Base-by-base conservation (phyloP, 495 filamentous ascomycete genomes). In the Collariella sp. region DNA sequence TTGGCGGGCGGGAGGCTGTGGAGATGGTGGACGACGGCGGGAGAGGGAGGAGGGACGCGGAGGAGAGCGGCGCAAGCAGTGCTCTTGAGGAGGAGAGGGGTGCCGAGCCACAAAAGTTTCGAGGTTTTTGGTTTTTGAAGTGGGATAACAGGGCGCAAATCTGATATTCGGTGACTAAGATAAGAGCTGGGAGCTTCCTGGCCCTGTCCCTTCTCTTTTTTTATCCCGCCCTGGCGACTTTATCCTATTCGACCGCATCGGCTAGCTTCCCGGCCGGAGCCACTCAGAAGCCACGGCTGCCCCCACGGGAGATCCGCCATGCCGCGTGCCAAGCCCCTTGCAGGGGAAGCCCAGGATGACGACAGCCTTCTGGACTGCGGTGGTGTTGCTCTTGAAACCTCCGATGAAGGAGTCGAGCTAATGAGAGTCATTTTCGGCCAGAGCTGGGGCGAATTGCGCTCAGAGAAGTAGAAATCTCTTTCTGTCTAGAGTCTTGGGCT, bases 1-100 rank as follows among this genome's bases (percentile, higher is more conserved):
- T 70, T 61, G 64, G 54, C 53, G 53, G 54, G 59, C 57, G 44
- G 53, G 41, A 35, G 38, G 31, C 45, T 26, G 38, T 18, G 50
- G 31, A 18, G 34, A 48, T 9, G 50, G 40, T 24, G 29, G 50
- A 24, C 19, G 40, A 19, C 29, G 38, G 23, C 35, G 34, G 11
- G 36, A 31, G 44, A 56, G 47, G 12, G 34, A 38, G 31, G 15
- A 22, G 20, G 41, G 43, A 33, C 20, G 41, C 19, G 44, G 19
- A 26, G 42, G 54, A 39, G 20, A 41, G 38, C 13, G 2, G 31
- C 13, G 19, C 7, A 18, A 47, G 29, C n/a, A 36, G 26, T 54
- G 36, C 31, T 43, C n/a, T 36, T 38, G 38, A 33, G 50, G 26
- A 36, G 26, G 1, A 16, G 12, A 39, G 19, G 29, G 15, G 24